Conservation (phyloP, 768 basidiomycete species). For the Zangia roseola region DNA sequence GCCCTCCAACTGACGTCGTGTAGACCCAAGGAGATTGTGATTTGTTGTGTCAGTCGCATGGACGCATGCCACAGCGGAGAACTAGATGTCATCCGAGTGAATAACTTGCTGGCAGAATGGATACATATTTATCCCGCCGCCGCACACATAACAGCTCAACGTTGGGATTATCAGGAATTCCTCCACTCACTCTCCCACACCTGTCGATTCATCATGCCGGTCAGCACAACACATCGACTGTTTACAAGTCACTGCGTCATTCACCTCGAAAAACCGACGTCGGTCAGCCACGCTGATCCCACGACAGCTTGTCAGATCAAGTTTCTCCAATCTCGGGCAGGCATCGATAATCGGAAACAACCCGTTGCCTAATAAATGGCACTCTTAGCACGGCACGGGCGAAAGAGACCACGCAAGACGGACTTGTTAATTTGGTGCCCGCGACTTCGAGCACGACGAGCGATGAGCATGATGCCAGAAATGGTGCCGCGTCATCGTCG, state of each 20-base stretch:
- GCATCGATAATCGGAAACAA: conserved; percentile 57
- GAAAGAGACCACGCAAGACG: conserved; percentile 14
- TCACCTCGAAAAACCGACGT: conserved; percentile 63
- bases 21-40: too few relatives aligned
- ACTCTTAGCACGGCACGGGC: background rate
- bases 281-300: conserved; percentile 58
- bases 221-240: background rate
- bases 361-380: conserved; percentile 43
- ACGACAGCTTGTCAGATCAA: conserved; percentile 68
- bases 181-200: conserved; percentile 26
- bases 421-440: conserved; percentile 61
- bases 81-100: too few relatives aligned
- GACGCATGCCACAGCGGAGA: too few relatives aligned
- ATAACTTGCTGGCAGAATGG: too few relatives aligned
- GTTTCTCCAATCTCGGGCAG: conserved; percentile 48
- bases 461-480: conserved; percentile 48
- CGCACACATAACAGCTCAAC: too few relatives aligned
- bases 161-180: too few relatives aligned
- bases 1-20: background rate
- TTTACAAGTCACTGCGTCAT: conserved; percentile 8
- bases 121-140: too few relatives aligned
- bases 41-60: background rate
- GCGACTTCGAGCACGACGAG: conserved; percentile 52
- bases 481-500: conserved; percentile 54
- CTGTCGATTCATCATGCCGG: conserved; percentile 8